These are phyloP conservation scores for Akanthomyces dipterigenus DNA, from an alignment of 2,329 filamentous ascomycete species.

Conservation along the genomic window DNA sequence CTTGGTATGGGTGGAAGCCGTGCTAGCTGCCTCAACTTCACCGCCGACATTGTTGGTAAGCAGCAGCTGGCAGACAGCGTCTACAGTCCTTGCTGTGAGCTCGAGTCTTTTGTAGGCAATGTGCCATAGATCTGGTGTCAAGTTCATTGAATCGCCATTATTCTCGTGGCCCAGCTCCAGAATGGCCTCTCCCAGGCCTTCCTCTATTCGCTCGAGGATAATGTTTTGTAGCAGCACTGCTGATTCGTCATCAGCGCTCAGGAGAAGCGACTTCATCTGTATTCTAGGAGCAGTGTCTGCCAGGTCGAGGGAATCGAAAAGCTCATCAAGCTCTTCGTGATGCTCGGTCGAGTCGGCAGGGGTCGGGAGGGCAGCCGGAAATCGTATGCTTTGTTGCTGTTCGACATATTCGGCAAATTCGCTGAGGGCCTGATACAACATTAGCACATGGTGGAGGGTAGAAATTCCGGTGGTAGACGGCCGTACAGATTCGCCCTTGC, in stretches of 20 bases:
- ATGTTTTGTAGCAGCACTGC: constrained; percentile 57
- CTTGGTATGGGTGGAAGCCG: constrained; percentile 47
- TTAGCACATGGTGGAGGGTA: neutral
- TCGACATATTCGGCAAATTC: constrained; percentile 98
- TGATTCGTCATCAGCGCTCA: constrained; percentile 55
- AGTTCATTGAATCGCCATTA: constrained; percentile 75
- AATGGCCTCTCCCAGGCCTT: constrained; percentile 82
- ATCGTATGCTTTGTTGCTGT: constrained; percentile 75
- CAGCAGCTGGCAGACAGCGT: constrained; percentile 73
- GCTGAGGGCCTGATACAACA: constrained; percentile 60
- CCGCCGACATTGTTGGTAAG: constrained; percentile 89
- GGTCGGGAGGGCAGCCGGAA: constrained; percentile 34
- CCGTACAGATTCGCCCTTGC: constrained; percentile 75
- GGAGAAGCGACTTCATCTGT: constrained; percentile 68
- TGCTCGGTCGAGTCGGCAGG: constrained; percentile 36
- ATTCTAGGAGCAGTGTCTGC: constrained; percentile 61
- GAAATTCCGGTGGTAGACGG: constrained; percentile 17
- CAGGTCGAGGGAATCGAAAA: constrained; percentile 83
- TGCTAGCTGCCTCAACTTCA: constrained; percentile 60
- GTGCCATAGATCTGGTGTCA: constrained; percentile 70
- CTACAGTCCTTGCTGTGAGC: constrained; percentile 55
- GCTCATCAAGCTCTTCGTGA: constrained; percentile 81
- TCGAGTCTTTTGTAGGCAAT: constrained; percentile 59
- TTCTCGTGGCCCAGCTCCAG: constrained; percentile 92
- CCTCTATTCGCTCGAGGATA: constrained; percentile 62